Conservation (phyloP, 208 protist genomes). For the Trypanosoma conorhini region DNA sequence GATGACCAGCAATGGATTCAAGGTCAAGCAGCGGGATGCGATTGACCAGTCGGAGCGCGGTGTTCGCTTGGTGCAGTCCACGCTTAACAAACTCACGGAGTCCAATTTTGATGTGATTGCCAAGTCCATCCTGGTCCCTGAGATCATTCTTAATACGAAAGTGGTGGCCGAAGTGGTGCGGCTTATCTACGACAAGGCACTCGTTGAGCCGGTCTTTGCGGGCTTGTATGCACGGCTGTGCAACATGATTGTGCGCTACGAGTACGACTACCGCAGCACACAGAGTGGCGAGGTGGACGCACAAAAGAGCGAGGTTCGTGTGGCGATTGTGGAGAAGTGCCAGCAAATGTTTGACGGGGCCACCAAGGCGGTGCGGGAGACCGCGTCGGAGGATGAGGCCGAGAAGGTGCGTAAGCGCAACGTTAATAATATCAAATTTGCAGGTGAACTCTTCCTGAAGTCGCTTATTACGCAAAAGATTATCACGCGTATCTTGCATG, state of each 20-base stretch:
- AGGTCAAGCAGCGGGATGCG: conserved; percentile 60
- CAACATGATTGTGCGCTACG: conserved; percentile 71
- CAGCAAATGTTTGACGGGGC: conserved; percentile 26
- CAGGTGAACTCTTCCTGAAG: conserved; percentile 86
- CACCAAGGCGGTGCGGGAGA: background rate
- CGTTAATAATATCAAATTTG: conserved; percentile 92
- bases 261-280: conserved; percentile 44
- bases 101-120: conserved; percentile 81
- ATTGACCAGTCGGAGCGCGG: conserved; percentile 73
- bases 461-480: conserved; percentile 66
- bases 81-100: conserved; percentile 89
- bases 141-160: conserved; percentile 68
- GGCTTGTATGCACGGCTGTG: conserved; percentile 83
- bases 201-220: conserved; percentile 88
- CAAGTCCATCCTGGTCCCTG: conserved; percentile 54
- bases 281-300: background rate
- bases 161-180: conserved; percentile 71
- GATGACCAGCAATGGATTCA: conserved; percentile 85
- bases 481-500: conserved; percentile 51
- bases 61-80: conserved; percentile 72
- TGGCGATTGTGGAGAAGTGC: conserved; percentile 33
- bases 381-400: conserved; percentile 41
- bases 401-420: conserved; percentile 80
- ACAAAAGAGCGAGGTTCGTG: conserved; percentile 16
- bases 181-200: conserved; percentile 87